These are phyloP conservation scores for Coelastrella sp. DNA, from an alignment of 139 green algal species.

Conservation along the genomic window DNA sequence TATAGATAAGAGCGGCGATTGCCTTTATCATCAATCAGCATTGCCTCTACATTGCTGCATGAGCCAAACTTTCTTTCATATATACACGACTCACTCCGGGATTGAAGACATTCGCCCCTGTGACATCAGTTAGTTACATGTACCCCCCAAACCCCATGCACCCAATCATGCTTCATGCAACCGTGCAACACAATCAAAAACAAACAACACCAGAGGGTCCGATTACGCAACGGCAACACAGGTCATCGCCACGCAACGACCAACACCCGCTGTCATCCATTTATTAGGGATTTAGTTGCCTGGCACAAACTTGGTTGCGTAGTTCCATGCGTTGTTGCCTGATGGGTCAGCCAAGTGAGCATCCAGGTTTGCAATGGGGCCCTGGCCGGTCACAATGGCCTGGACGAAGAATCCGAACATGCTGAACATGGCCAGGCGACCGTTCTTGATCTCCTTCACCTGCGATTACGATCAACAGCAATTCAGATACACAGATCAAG, in stretches of 20 bases:
- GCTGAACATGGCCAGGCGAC: constrained; percentile 94
- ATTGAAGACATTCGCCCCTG: not conserved
- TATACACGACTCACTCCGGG: not conserved
- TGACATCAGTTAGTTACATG: not conserved
- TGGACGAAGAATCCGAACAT: constrained; percentile 88
- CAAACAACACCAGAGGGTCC: not conserved
- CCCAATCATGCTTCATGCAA: not conserved
- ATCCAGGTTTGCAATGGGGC: constrained; percentile 71
- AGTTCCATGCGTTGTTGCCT: constrained; percentile 75
- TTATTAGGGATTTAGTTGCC: constrained; percentile 42
- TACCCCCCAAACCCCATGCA: not conserved
- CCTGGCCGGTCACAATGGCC: constrained; percentile 61
- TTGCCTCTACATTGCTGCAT: not conserved
- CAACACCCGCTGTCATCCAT: not conserved
- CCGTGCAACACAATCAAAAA: not conserved
- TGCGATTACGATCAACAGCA: not conserved
- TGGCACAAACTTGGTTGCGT: constrained; percentile 49
- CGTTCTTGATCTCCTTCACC: constrained; percentile 98
- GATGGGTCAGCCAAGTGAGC: constrained; percentile 84
- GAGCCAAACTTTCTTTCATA: not conserved
- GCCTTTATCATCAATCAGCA: too few species aligned
- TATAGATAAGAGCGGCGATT: too few species aligned
- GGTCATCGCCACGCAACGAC: not conserved
- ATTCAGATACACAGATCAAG: not conserved
- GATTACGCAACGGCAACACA: not conserved